Evolutionary conservation across 805 yeast species (phyloP).

Genomic region (Myxozyma geophila): DNA sequence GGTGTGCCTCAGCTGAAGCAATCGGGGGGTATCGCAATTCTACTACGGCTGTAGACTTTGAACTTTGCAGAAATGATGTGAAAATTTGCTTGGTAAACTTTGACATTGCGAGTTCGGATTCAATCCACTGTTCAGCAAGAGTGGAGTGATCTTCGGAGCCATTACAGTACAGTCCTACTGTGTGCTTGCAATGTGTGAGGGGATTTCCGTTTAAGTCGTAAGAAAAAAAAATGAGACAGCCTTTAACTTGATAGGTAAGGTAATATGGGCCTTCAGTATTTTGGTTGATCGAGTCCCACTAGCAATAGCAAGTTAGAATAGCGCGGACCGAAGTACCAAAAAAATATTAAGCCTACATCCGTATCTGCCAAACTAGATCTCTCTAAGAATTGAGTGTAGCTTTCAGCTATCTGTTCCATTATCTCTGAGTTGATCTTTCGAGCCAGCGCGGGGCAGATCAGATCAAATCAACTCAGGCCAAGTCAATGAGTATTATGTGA

Average conservation of each 20-base stretch:
- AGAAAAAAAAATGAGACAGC: slow-evolving; percentile 84
- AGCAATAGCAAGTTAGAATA: neutral
- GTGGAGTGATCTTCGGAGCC: slow-evolving; percentile 60
- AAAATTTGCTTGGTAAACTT: slow-evolving; percentile 55
- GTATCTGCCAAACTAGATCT: no score
- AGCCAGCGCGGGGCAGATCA: no score
- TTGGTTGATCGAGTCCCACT: slow-evolving; percentile 50
- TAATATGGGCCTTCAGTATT: slow-evolving; percentile 76
- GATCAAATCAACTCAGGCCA: no score
- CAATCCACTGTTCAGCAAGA: slow-evolving; percentile 66
- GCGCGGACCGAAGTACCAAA: no score
- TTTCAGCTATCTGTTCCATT: no score
- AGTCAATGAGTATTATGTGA: no score
- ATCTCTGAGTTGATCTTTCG: no score
- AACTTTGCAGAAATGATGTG: slow-evolving; percentile 56
- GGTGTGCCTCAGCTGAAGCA: no score
- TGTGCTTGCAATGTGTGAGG: slow-evolving; percentile 87
- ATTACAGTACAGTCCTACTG: slow-evolving; percentile 63
- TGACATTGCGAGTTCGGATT: slow-evolving; percentile 53
- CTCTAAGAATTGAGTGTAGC: no score
- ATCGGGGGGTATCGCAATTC: slow-evolving; percentile 52
- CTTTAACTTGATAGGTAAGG: slow-evolving; percentile 85
- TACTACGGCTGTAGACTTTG: slow-evolving; percentile 79
- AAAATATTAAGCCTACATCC: no score
- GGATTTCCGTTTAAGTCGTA: slow-evolving; percentile 76